Evolutionary conservation across 2,329 filamentous ascomycete genomes (phyloP).

Genomic region (Xylaria sp.): DNA sequence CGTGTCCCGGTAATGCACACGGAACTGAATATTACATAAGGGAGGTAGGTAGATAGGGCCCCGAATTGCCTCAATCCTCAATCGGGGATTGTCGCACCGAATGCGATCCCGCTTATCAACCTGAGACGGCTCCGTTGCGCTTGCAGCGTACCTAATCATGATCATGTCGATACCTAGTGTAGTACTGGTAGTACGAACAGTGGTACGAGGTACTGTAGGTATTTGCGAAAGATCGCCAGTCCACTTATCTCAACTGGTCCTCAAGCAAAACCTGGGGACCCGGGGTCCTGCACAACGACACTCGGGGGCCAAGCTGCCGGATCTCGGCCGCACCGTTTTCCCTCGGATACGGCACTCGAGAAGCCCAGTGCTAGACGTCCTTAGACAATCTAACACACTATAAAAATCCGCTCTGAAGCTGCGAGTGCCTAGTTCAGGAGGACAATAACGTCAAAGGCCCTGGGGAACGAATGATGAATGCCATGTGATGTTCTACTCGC

Average conservation of each 20-base stretch:
- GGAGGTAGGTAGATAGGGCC: not conserved
- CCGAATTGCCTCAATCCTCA: not conserved
- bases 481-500: not conserved
- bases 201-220: too few species aligned
- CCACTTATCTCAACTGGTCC: not conserved
- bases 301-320: slow-evolving; percentile 15
- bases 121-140: slow-evolving; percentile 15
- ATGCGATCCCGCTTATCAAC: not conserved
- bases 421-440: not conserved
- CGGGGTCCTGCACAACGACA: not conserved
- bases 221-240: slow-evolving; percentile 14
- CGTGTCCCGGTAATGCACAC: not conserved
- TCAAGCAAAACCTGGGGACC: not conserved
- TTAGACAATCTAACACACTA: not conserved
- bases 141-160: slow-evolving; percentile 24
- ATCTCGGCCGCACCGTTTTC: not conserved
- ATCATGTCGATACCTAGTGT: not conserved
- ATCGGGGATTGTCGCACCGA: slow-evolving; percentile 1
- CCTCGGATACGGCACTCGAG: not conserved
- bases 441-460: not conserved
- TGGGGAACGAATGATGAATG: not conserved
- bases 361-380: not conserved
- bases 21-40: not conserved
- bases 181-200: not conserved
- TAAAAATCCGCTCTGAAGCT: not conserved